These are phyloP conservation scores for Phytophthora pisi DNA, from an alignment of 352 stramenopile genomes.

Conservation along the genomic window DNA sequence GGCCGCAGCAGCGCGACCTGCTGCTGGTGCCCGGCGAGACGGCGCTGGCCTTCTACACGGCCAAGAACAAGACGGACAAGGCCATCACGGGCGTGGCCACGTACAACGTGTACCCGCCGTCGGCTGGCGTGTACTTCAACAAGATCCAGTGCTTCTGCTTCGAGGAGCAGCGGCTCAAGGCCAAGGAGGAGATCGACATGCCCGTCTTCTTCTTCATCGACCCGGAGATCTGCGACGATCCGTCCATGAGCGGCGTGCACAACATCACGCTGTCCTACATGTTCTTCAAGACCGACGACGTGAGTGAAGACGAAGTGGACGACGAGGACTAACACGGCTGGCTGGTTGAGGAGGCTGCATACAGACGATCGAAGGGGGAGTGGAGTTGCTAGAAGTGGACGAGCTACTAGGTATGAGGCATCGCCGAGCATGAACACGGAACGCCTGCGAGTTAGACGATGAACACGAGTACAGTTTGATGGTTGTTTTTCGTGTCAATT, in stretches of 20 bases:
- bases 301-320: constrained; percentile 91
- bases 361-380: background rate
- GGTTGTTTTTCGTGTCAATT: no score
- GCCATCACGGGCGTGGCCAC: constrained; percentile 99
- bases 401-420: constrained; percentile 2
- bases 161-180: constrained; percentile 97
- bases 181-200: constrained; percentile 99
- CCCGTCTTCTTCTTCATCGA: constrained; percentile 99
- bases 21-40: constrained; percentile 96
- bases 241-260: constrained; percentile 95
- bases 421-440: background rate
- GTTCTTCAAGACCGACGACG: constrained; percentile 97
- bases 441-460: constrained; percentile 11
- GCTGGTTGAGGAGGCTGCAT: background rate
- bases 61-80: constrained; percentile 97
- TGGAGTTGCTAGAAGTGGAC: background rate
- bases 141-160: constrained; percentile 99
- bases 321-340: constrained; percentile 48
- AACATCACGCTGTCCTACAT: constrained; percentile 99
- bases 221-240: constrained; percentile 97
- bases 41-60: constrained; percentile 98
- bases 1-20: constrained; percentile 94
- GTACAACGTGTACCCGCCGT: constrained; percentile 99
- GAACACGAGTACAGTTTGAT: background rate
- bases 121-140: constrained; percentile 98